Base-by-base conservation (phyloP, 2,329 filamentous ascomycete genomes). In the Calonectria honghensis region DNA sequence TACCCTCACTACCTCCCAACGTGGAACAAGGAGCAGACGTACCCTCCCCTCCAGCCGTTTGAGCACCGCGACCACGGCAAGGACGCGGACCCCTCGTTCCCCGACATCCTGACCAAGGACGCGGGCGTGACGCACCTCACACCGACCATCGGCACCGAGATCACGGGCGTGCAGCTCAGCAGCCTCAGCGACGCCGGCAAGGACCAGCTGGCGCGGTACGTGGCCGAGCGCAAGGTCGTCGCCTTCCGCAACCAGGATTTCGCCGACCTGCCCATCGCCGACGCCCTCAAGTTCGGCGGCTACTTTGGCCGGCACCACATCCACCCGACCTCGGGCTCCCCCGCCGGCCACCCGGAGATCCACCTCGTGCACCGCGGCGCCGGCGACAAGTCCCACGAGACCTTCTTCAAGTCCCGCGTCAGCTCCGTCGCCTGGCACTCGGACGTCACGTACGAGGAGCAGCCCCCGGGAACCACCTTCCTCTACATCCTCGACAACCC, bases 401-500 rank as follows among this genome's bases (percentile, higher is more conserved):
- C 90, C 64, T 94, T 94, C 84, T 93, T 95, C 78, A 79, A 83
- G 73, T 91, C 91, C 61, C 90, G 94, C 29, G 96, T 94, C 4
- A 96, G 93, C 85, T 94, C 93, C 1, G 92, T 97, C 1, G 95
- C 95, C 10, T 98, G 95, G 95, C 96, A 98, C 86, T 94, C 93
- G 0, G 96, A 98, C 79, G 93, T 98, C 1, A 94, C 94, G 0
- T 98, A 97, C 82, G 96, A 98, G 87, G 87, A 91, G 78, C 96
- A 98, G 85, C 95, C 96, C 1, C 95, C 96, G 0, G 95, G 95
- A 37, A 98, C 95, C 0, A 98, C 96, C 0, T 97, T 98, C 85
- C 85, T 98, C 45, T 98, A 97, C 82, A 89, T 96, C 65, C 90
- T 98, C n/a, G 95, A 98, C 82, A 93, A 91, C 57, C 96, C 96